phyloP scores from a whole-genome alignment of 768 basidiomycete genomes.

The Rubroboletus satanas region DNA sequence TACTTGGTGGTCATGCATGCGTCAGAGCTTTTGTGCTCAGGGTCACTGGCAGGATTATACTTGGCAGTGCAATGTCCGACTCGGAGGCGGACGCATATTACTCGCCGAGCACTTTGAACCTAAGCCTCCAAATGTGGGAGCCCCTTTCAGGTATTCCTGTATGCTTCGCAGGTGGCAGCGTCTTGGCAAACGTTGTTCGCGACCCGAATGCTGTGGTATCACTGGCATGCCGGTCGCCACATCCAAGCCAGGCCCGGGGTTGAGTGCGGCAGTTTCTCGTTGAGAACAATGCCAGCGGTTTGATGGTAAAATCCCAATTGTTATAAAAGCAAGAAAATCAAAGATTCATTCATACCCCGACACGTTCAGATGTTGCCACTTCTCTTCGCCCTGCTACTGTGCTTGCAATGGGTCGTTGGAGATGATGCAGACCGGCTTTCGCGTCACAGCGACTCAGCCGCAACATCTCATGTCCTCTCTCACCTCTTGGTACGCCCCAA shows the following conservation, averaged over 20 bases:
- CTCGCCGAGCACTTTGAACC: background rate
- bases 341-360: background rate
- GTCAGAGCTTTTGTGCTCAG: background rate
- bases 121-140: background rate
- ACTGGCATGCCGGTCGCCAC: no score
- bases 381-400: conserved; percentile 11
- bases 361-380: conserved; percentile 7
- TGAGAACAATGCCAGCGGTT: background rate
- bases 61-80: background rate
- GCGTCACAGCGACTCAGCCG: conserved; percentile 6
- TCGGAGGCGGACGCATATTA: background rate
- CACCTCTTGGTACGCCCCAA: conserved; percentile 14
- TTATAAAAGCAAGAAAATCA: conserved; percentile 1
- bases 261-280: background rate
- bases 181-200: background rate
- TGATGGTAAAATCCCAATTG: background rate
- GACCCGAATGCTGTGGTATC: background rate
- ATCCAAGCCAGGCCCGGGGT: background rate
- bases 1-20: background rate
- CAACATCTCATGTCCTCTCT: background rate
- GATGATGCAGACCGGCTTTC: background rate
- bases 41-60: background rate
- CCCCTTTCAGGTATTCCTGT: background rate
- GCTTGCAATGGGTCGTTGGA: conserved; percentile 7
- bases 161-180: background rate